phyloP scores from a whole-genome alignment of 2,329 filamentous ascomycete species.

The Cladosporium velox region DNA sequence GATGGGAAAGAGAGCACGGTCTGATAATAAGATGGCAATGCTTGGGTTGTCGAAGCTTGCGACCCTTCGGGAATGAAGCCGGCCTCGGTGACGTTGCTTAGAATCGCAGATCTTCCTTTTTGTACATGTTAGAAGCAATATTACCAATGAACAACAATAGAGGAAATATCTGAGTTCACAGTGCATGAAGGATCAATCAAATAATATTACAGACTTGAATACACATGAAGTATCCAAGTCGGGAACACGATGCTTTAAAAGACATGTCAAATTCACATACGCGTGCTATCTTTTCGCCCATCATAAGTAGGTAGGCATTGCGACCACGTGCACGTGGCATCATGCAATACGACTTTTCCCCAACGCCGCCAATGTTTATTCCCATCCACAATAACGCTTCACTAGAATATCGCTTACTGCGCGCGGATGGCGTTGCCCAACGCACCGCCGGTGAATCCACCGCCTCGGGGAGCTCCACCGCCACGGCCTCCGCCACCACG shows the following conservation, averaged over 20 bases:
- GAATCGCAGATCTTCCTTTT: neutral
- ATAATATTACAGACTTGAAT: neutral
- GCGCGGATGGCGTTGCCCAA: slow-evolving; percentile 61
- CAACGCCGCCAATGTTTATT: slow-evolving; percentile 21
- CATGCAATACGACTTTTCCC: slow-evolving; percentile 21
- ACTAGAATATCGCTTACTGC: slow-evolving; percentile 35
- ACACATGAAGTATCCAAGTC: neutral
- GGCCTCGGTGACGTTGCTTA: neutral
- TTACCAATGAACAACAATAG: neutral
- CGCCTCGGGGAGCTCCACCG: slow-evolving; percentile 64
- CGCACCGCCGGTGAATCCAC: slow-evolving; percentile 79
- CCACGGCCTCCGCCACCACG: slow-evolving; percentile 58
- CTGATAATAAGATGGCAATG: neutral
- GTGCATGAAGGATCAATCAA: neutral
- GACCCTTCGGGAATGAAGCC: slow-evolving; percentile 6
- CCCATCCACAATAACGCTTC: slow-evolving; percentile 22
- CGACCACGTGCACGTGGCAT: slow-evolving; percentile 15
- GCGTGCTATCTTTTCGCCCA: slow-evolving; percentile 22
- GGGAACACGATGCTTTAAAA: neutral
- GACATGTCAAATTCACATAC: slow-evolving; percentile 22
- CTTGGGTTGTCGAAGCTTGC: neutral
- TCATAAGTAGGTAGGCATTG: slow-evolving; percentile 20
- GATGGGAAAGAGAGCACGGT: neutral
- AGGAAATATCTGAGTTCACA: no score
- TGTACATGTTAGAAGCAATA: no score